A percentile compares a stretch with the other conserved stretches of the same genome.
Conservation (phyloP, 768 basidiomycete species). For the Crepidotus variabilis region DNA sequence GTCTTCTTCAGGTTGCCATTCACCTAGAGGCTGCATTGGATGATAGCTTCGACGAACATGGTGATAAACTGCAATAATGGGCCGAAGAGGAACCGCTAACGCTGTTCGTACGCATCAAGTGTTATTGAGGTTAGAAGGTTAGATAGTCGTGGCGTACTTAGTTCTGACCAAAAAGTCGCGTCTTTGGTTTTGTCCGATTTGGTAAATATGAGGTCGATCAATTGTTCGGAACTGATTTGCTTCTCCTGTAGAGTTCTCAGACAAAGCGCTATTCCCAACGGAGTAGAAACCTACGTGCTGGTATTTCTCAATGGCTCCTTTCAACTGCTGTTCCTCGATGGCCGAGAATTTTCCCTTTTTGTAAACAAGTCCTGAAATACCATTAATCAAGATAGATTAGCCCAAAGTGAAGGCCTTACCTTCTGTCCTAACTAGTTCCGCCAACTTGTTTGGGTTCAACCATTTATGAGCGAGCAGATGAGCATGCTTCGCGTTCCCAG, state of each 20-base stretch:
- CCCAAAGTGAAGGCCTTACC: conserved; percentile 34
- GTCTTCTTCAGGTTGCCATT: conserved; percentile 70
- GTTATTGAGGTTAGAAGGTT: neutral
- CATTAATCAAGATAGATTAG: neutral
- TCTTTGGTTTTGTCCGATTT: conserved; percentile 59
- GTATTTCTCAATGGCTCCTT: conserved; percentile 61
- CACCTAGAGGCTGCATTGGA: conserved; percentile 65
- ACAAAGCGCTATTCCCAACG: neutral
- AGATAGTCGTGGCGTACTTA: conserved; percentile 47
- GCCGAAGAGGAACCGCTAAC: conserved; percentile 65
- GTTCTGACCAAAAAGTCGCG: conserved; percentile 73
- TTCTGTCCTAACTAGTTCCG: conserved; percentile 64
- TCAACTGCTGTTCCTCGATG: conserved; percentile 67
- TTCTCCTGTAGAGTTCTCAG: conserved; percentile 36
- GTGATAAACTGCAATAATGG: conserved; percentile 82
- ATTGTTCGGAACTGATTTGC: conserved; percentile 48
- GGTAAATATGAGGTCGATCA: conserved; percentile 65
- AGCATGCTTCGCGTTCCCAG: conserved; percentile 53
- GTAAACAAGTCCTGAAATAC: conserved; percentile 65
- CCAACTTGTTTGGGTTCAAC: conserved; percentile 66
- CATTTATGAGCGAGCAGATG: conserved; percentile 75
- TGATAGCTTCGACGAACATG: conserved; percentile 69
- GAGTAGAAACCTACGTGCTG: conserved; percentile 40
- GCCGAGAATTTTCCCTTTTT: conserved; percentile 87
- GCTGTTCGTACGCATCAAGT: conserved; percentile 37